Conservation (phyloP, 164 flowering plant species). For the Tinospora cordifolia region DNA sequence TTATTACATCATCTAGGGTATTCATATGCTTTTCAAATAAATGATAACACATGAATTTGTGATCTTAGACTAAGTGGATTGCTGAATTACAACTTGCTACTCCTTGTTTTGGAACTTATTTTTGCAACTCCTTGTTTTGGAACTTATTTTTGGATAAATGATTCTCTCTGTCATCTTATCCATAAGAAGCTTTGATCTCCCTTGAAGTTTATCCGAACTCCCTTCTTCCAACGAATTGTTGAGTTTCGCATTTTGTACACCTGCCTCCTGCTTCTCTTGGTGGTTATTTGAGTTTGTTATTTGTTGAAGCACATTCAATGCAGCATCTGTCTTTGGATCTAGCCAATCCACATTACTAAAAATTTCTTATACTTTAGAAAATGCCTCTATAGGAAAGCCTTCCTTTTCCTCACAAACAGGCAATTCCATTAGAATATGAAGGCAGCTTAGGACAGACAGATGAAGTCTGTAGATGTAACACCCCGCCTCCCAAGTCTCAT, state of each 20-base stretch:
- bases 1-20: no score
- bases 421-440: slow-evolving; percentile 39
- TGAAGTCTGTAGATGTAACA: no score
- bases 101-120: no score
- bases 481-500: no score
- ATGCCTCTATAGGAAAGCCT: slow-evolving; percentile 88
- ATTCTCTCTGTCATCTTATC: no score
- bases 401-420: slow-evolving; percentile 56
- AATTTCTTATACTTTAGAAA: slow-evolving; percentile 70
- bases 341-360: slow-evolving; percentile 70
- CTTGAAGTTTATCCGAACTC: slow-evolving; percentile 20
- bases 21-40: no score
- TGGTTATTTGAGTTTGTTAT: slow-evolving; percentile 34
- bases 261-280: slow-evolving; percentile 36
- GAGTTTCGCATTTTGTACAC: slow-evolving; percentile 19
- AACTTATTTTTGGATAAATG: no score
- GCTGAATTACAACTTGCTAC: no score
- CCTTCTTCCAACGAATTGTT: slow-evolving; percentile 18
- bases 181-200: slow-evolving; percentile 18
- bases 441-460: no score
- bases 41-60: no score
- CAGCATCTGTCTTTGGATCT: slow-evolving; percentile 51
- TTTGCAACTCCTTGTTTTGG: no score
- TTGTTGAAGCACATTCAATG: slow-evolving; percentile 42
- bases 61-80: no score